Evolutionary conservation across 83 land plant genomes (phyloP), one percentile per base, ranked within the genome.

Genomic region (Thuja plicata): DNA sequence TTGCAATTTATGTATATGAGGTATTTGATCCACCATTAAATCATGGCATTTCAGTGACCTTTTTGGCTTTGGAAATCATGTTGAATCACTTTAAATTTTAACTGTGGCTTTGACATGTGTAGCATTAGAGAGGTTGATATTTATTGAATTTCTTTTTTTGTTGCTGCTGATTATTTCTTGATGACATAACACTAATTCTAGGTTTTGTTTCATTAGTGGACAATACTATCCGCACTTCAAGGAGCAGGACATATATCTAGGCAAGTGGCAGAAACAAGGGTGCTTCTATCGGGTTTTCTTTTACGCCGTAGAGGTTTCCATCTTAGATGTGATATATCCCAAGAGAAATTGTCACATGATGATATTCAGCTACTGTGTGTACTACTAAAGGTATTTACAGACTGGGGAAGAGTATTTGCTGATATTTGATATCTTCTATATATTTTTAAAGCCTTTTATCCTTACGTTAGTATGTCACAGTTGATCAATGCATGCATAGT

Each of bases 281-380:
- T 27, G 16, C 52, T 94, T 34, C 84, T 95, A 30, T 89, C 90
- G 71, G 83, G 85, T 27, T 95, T 95, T 88, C 30, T 95, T 62
- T 41, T 82, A 88, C 87, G 90, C 54, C 95, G 91, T 19, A 81
- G 38, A 54, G 48, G 86, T 21, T 85, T 50, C 83, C 45, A 55
- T 73, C n/a, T 90, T 76, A 88, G 45, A 62, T 43, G 74, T 24
- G 52, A 85, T 50, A 76, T 48, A 32, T 84, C 89, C 30, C 30
- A 50, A 38, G 48, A 87, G 12, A 86, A 87, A 76, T 79, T 95
- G 48, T 92, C 95, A 43, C 45, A 60, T 24, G 62, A 38, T 90
- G 95, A 95, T 30, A 79, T 88, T 78, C 88, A 88, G 38, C 90
- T 89, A 3, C 62, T 95, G 79, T 95, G 95, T 85, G 85, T 95